phyloP scores from a whole-genome alignment of 768 basidiomycete species.

The Melanogaster broomeanus region DNA sequence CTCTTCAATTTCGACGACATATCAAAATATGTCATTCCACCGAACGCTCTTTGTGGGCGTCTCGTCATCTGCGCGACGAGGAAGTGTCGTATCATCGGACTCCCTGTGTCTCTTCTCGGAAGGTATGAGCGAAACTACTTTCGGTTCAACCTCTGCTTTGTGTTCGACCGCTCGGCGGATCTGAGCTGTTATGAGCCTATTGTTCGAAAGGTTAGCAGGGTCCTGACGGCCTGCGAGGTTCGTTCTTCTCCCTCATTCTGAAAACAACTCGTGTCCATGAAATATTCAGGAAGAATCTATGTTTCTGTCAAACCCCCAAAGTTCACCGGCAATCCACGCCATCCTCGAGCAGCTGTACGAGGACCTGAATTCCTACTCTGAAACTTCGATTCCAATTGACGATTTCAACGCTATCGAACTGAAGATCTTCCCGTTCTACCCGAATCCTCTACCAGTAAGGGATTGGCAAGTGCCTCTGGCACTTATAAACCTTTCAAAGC shows the following conservation, averaged over 20 bases:
- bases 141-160: conserved; percentile 94
- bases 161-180: conserved; percentile 89
- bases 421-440: conserved; percentile 96
- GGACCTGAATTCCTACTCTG: conserved; percentile 96
- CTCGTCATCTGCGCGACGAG: conserved; percentile 85
- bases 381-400: conserved; percentile 91
- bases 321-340: conserved; percentile 67
- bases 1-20: conserved; percentile 92
- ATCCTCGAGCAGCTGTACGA: conserved; percentile 97
- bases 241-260: conserved; percentile 23
- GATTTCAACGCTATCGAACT: conserved; percentile 93
- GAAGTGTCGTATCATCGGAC: conserved; percentile 86
- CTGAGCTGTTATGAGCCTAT: conserved; percentile 95
- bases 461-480: conserved; percentile 97
- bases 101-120: conserved; percentile 79
- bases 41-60: conserved; percentile 79
- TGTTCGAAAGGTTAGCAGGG: conserved; percentile 91
- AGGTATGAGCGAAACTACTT: conserved; percentile 87
- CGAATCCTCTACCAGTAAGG: conserved; percentile 85
- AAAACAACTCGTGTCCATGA: conserved; percentile 1
- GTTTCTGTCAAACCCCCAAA: conserved; percentile 77
- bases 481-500: conserved; percentile 77
- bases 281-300: conserved; percentile 75
- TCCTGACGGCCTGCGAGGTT: conserved; percentile 88
- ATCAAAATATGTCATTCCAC: conserved; percentile 93